Evolutionary conservation across 2,329 filamentous ascomycete species (phyloP).

Genomic region (Talaromyces funiculosus): DNA sequence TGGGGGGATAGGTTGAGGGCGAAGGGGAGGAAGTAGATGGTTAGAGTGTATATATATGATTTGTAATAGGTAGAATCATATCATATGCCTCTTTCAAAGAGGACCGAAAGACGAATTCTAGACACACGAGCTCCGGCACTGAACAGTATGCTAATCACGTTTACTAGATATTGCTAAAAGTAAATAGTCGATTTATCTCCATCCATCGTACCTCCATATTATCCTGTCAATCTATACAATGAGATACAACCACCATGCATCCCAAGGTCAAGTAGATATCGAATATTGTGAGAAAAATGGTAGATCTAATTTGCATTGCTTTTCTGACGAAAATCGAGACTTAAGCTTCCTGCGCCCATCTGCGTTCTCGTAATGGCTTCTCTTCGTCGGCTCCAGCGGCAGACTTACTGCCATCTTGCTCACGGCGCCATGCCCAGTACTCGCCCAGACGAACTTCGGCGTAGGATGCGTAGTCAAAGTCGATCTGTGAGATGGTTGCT

Average conservation of each 20-base stretch:
- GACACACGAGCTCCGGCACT: not conserved
- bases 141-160: not conserved
- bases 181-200: not conserved
- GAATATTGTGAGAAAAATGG: not conserved
- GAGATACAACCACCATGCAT: not conserved
- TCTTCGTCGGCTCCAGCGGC: slow-evolving; percentile 47
- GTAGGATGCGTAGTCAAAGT: slow-evolving; percentile 93
- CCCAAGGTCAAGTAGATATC: not conserved
- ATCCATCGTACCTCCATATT: not conserved
- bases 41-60: no score
- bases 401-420: slow-evolving; percentile 59
- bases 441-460: slow-evolving; percentile 80
- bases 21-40: slow-evolving; percentile 1
- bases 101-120: not conserved
- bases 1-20: slow-evolving; percentile 28
- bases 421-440: slow-evolving; percentile 87
- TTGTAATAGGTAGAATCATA: not conserved
- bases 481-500: slow-evolving; percentile 86
- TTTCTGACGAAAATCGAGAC: not conserved
- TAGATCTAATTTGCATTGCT: not conserved
- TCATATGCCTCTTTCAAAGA: not conserved
- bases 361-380: slow-evolving; percentile 67
- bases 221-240: not conserved
- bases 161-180: slow-evolving; percentile 1
- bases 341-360: slow-evolving; percentile 60